Base-by-base conservation (phyloP, 129 eudicot species). In the carrot (Daucus carota) region DNA sequence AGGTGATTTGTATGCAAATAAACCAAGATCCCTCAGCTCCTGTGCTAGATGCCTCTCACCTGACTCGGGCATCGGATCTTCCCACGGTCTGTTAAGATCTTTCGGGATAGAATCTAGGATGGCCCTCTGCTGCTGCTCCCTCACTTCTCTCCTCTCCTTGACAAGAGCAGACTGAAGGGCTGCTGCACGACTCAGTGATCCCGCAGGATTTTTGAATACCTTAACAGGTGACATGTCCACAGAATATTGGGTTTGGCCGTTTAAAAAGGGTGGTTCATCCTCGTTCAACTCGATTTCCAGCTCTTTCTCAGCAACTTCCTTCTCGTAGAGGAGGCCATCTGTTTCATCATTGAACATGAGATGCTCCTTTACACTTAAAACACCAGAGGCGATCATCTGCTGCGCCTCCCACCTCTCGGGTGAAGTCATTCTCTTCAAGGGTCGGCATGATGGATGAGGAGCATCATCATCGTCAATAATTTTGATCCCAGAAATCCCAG, bases 31-130 rank as follows among this genome's bases (percentile, higher is more conserved):
- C 72, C 92, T 84, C 34, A 93, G 84, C 81, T 90, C 98, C 82
- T 93, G 97, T 0, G 97, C 96, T 2, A 93, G 84, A 83, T 87
- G 97, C 79, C 98, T 83, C 85, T 93, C 97, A 6, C 98, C 98
- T 0, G 90, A 81, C 73, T 90, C 98, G 0, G 96, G 98, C 98
- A 93, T 90, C 57, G 98, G 98, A 72, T 93, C 98, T 89, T 93
- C 97, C 98, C 98, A 93, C 1, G 98, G 97, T 41, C 96, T 89
- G 73, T 93, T 93, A 66, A 90, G 86, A 90, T 93, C 98, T 80
- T 93, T 90, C 5, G 96, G 97, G 13, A 93, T 93, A 24, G 98
- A 93, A 79, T 93, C 93, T 69, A 93, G 84, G 97, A 90, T 90
- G n/a, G 91, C 87, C 45, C 96, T 80, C 79, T 93, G 90, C 38